Evolutionary conservation across 768 basidiomycete species (phyloP).

Genomic region (Agrocybe pediades): DNA sequence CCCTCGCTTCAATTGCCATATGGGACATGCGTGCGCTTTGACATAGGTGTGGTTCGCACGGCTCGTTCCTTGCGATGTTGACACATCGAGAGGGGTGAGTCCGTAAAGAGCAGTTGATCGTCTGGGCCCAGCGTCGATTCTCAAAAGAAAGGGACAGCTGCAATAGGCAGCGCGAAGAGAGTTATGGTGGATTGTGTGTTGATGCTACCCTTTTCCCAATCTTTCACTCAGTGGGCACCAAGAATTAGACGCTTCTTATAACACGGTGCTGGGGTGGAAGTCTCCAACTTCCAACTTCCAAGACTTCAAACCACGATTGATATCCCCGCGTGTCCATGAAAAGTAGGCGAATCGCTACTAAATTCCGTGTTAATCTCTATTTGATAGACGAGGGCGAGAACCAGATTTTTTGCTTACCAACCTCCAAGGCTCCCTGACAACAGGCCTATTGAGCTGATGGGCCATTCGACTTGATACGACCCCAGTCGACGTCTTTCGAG

Average conservation of each 20-base stretch:
- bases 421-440: neutral
- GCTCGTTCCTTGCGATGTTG: slow-evolving; percentile 13
- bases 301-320: no score
- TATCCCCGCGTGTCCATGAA: neutral
- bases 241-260: no score
- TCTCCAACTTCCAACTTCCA: no score
- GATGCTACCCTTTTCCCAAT: no score
- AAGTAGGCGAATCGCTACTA: neutral
- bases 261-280: no score
- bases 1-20: slow-evolving; percentile 10
- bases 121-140: neutral
- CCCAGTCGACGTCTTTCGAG: no score
- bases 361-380: neutral
- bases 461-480: neutral
- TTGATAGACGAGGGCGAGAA: neutral
- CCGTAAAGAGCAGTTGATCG: slow-evolving; percentile 1
- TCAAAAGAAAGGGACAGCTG: neutral
- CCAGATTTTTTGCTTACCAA: neutral
- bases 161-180: no score
- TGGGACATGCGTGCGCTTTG: slow-evolving; percentile 7
- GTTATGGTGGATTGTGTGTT: no score
- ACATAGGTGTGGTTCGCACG: slow-evolving; percentile 8
- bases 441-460: neutral
- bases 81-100: slow-evolving; percentile 9
- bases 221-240: no score